Evolutionary conservation across 23 red algal genomes (phyloP), one percentile per base, ranked within the genome.

Genomic region (Rhodosorus marinus): DNA sequence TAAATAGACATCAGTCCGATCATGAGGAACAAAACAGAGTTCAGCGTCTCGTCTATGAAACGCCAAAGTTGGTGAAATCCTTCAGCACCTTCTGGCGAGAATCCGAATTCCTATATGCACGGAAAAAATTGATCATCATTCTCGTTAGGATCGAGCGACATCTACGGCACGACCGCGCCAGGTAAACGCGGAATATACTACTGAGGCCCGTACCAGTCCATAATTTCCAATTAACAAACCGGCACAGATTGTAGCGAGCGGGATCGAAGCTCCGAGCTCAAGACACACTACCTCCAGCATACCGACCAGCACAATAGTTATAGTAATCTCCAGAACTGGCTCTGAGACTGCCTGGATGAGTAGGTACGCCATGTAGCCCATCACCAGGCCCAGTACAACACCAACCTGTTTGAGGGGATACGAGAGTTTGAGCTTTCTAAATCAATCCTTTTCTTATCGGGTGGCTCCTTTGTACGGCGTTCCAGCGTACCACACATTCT

Each of bases 181-280:
- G n/a, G n/a, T n/a, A n/a, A n/a, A n/a, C n/a, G n/a, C n/a, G n/a
- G 33, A 2, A 54, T 33, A 54, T 34, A 54, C 35, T n/a, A n/a
- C n/a, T n/a, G n/a, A n/a, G n/a, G n/a, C n/a, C n/a, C n/a, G n/a
- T n/a, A 26, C 69, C 40, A 68, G 55, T 11, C 77, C 76, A 46
- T 83, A 80, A 35, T 76, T 95, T 20, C 88, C 78, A 8, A 95
- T 95, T 49, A 95, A 74, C 6, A 95, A 67, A 7, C 88, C 88
- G 0, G 88, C 88, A 8, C 48, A 48, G 5, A 95, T 80, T 14
- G 78, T 74, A 25, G 88, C 88, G 0, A 95, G 64, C 41, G 88
- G 88, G 20, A 84, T 80, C 46, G 88, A 95, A 5, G 78, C 77
- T 48, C 78, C 52, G n/a, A 95, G 3, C 23, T 70, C 41, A 15